Evolutionary conservation across 2,329 filamentous ascomycete genomes (phyloP).

Genomic region (Parasarocladium wereldwijsianum): DNA sequence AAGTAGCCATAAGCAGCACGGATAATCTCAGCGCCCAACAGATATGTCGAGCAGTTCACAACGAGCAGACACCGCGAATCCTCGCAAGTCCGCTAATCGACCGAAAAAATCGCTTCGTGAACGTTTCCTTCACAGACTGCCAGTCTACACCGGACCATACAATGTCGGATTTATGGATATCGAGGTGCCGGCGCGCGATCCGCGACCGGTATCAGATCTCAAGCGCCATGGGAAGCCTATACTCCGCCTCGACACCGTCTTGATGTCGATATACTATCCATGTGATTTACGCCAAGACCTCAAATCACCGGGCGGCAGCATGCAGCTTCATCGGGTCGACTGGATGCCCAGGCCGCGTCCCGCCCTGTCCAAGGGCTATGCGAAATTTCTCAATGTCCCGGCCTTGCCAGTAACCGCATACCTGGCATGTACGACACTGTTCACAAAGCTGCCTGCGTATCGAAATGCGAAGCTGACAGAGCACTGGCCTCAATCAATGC

Average conservation of each 20-base stretch:
- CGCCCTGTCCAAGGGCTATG: slow-evolving; percentile 43
- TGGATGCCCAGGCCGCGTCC: slow-evolving; percentile 47
- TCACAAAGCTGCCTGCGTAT: slow-evolving; percentile 50
- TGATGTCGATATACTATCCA: slow-evolving; percentile 54
- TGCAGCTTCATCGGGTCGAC: slow-evolving; percentile 35
- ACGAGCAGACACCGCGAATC: too few relatives aligned
- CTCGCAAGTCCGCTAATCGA: too few relatives aligned
- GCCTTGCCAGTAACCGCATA: slow-evolving; percentile 32
- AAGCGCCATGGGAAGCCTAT: slow-evolving; percentile 23
- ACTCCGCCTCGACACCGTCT: slow-evolving; percentile 36
- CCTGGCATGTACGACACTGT: slow-evolving; percentile 42
- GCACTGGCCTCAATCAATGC: slow-evolving; percentile 32
- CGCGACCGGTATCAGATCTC: slow-evolving; percentile 24
- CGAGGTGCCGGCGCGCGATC: slow-evolving; percentile 39
- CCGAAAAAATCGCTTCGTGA: slow-evolving; percentile 20
- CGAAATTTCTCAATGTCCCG: slow-evolving; percentile 41
- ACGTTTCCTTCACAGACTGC: slow-evolving; percentile 32
- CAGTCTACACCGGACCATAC: slow-evolving; percentile 49
- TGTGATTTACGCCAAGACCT: slow-evolving; percentile 22
- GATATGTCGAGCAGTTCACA: too few relatives aligned
- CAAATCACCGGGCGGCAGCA: slow-evolving; percentile 13
- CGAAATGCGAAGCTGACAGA: slow-evolving; percentile 42
- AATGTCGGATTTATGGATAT: slow-evolving; percentile 54
- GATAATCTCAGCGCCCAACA: too few relatives aligned
- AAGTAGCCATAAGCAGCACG: too few relatives aligned